Percentiles rank a stretch among this genome's conserved stretches.
Conservation (phyloP, 257 asterid species). For the Gentiana macrophylla region DNA sequence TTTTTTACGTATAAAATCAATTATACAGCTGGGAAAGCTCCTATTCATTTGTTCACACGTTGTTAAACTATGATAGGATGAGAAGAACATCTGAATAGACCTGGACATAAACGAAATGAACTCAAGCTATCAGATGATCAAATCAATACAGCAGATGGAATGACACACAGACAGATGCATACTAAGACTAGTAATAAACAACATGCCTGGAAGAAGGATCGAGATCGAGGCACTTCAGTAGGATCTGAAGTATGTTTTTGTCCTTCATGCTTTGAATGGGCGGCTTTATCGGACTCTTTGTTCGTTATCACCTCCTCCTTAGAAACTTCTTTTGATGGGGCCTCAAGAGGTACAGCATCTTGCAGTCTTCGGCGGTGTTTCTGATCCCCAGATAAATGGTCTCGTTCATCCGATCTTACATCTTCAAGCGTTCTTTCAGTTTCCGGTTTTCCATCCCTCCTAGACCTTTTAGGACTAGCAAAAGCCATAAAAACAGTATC, state of each 20-base stretch:
- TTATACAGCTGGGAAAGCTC: constrained; percentile 1
- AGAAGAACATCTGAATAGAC: constrained; percentile 17
- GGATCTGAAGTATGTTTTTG: constrained; percentile 33
- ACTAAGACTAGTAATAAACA: constrained; percentile 1
- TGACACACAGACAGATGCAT: not conserved
- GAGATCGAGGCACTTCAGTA: constrained; percentile 36
- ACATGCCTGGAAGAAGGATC: constrained; percentile 53
- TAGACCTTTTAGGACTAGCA: constrained; percentile 77
- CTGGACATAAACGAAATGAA: constrained; percentile 10
- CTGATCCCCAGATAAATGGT: constrained; percentile 30
- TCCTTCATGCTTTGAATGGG: constrained; percentile 23
- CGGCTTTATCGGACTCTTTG: constrained; percentile 31
- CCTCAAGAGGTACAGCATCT: constrained; percentile 49
- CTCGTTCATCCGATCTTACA: constrained; percentile 23
- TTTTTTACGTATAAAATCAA: constrained; percentile 5
- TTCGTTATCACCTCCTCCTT: constrained; percentile 24
- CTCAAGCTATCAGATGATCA: constrained; percentile 14
- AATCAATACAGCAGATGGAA: not conserved
- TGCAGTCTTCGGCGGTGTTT: constrained; percentile 38
- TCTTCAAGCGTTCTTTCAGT: constrained; percentile 33
- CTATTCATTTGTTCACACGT: constrained; percentile 9
- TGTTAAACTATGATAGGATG: constrained; percentile 17
- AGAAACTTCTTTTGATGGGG: constrained; percentile 25
- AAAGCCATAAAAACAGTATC: constrained; percentile 9
- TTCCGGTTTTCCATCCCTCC: constrained; percentile 63